A percentile compares a stretch with the other conserved stretches of the same genome.
Evolutionary conservation across 2,329 filamentous ascomycete genomes (phyloP).

Genomic region (Tolypocladium ophioglossoides): DNA sequence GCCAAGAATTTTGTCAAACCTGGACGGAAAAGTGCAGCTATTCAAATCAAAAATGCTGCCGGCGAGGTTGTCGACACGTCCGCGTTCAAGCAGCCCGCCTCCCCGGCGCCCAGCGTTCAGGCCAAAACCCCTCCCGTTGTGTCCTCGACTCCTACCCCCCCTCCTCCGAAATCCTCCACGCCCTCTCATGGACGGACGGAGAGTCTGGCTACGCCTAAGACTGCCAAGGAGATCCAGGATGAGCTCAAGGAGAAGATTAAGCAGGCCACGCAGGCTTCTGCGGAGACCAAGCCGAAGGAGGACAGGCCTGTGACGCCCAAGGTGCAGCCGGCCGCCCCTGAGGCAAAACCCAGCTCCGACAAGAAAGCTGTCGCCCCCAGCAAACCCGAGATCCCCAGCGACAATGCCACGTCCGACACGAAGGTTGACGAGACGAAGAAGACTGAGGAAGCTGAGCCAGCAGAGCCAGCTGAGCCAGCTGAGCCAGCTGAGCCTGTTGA

Average conservation of each 20-base stretch:
- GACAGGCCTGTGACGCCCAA: conserved; percentile 18
- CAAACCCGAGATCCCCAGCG: neutral
- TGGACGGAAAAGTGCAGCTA: conserved; percentile 56
- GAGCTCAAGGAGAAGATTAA: conserved; percentile 76
- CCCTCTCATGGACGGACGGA: conserved; percentile 61
- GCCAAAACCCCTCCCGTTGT: conserved; percentile 60
- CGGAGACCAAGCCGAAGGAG: conserved; percentile 17
- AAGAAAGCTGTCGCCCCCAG: neutral
- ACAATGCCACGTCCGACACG: neutral
- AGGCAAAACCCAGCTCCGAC: conserved; percentile 1
- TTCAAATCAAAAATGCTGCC: conserved; percentile 74
- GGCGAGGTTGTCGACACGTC: conserved; percentile 68
- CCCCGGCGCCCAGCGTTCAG: conserved; percentile 43
- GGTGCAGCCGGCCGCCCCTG: conserved; percentile 15
- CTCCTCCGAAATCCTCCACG: conserved; percentile 65
- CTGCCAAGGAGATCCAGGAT: conserved; percentile 68
- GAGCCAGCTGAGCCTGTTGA: conserved; percentile 19
- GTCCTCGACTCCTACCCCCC: conserved; percentile 67
- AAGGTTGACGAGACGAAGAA: conserved; percentile 13
- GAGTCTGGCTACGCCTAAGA: conserved; percentile 57
- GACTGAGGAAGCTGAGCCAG: conserved; percentile 17
- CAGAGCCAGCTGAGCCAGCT: conserved; percentile 14
- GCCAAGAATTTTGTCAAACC: conserved; percentile 38
- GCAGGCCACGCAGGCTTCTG: conserved; percentile 36
- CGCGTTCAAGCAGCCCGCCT: conserved; percentile 46